These are phyloP conservation scores for Yamadazyma atlantica DNA, from an alignment of 1,139 yeast genomes.

Conservation along the genomic window DNA sequence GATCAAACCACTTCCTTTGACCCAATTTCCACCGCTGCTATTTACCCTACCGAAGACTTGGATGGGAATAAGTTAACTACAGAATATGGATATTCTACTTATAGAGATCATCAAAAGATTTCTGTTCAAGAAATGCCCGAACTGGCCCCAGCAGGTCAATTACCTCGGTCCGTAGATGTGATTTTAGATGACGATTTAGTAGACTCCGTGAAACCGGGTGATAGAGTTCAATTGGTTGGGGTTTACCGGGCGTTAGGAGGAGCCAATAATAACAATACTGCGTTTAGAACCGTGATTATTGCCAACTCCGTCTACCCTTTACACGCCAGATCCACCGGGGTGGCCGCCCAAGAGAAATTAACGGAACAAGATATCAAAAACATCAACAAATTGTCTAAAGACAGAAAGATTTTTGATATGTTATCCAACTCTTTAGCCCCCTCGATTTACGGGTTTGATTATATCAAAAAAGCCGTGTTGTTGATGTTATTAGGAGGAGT, in stretches of 20 bases:
- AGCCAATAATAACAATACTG: constrained; percentile 60
- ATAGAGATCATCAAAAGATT: constrained; percentile 90
- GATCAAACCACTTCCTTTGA: constrained; percentile 92
- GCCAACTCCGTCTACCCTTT: constrained; percentile 89
- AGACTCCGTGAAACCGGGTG: constrained; percentile 93
- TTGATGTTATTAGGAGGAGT: constrained; percentile 92
- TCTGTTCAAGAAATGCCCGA: constrained; percentile 99
- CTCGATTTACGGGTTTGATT: constrained; percentile 90
- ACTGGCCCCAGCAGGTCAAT: constrained; percentile 96
- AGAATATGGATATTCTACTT: constrained; percentile 91
- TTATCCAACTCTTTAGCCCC: constrained; percentile 91
- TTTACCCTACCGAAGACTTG: constrained; percentile 90
- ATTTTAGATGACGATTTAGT: constrained; percentile 92
- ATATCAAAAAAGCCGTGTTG: constrained; percentile 86
- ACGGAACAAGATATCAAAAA: constrained; percentile 85
- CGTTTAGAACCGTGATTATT: constrained; percentile 76
- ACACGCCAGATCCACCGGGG: constrained; percentile 86
- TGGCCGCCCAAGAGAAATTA: constrained; percentile 70
- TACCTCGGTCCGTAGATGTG: constrained; percentile 90
- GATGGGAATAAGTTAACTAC: constrained; percentile 86
- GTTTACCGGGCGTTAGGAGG: constrained; percentile 92
- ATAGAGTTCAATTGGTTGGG: constrained; percentile 91
- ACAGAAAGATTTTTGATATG: constrained; percentile 69
- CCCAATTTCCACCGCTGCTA: constrained; percentile 80
- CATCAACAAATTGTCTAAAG: constrained; percentile 73